phyloP scores from a whole-genome alignment of 768 basidiomycete species.

The Lactarius deliciosus region DNA sequence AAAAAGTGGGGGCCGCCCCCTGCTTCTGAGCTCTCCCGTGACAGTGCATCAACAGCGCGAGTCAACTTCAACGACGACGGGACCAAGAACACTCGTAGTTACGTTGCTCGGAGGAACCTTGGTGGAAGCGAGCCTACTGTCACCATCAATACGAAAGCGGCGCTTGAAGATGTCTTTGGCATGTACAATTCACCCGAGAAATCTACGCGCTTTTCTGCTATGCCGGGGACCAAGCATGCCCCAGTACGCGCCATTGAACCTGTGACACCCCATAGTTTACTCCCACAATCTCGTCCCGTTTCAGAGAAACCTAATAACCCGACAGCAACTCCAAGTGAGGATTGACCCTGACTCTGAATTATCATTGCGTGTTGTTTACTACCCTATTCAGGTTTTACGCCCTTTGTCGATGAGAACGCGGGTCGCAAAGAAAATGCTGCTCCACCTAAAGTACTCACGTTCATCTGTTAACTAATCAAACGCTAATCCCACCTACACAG shows the following conservation, averaged over 20 bases:
- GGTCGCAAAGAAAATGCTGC: constrained; percentile 45
- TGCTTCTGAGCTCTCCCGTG: constrained; percentile 35
- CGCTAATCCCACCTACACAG: constrained; percentile 37
- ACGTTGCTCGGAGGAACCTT: constrained; percentile 46
- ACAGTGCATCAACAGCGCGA: constrained; percentile 29
- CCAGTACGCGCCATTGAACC: constrained; percentile 68
- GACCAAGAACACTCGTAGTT: constrained; percentile 41
- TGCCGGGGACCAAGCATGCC: constrained; percentile 68
- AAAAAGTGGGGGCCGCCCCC: constrained; percentile 82
- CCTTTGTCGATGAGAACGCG: constrained; percentile 65
- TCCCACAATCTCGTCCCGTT: constrained; percentile 25
- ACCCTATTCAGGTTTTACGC: constrained; percentile 52
- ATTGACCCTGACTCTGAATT: background rate
- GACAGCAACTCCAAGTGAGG: constrained; percentile 42
- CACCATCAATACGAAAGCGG: constrained; percentile 96
- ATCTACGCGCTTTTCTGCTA: constrained; percentile 51
- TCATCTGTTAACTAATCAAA: background rate
- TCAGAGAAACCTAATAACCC: constrained; percentile 33
- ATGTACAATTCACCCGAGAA: constrained; percentile 95
- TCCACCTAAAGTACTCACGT: constrained; percentile 29
- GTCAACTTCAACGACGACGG: constrained; percentile 66
- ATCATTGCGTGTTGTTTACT: background rate
- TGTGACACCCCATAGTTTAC: constrained; percentile 39
- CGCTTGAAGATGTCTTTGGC: constrained; percentile 88
- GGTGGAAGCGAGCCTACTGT: constrained; percentile 73